Evolutionary conservation across 495 filamentous ascomycete genomes (phyloP).

Genomic region (Penicillium bovifimosum): DNA sequence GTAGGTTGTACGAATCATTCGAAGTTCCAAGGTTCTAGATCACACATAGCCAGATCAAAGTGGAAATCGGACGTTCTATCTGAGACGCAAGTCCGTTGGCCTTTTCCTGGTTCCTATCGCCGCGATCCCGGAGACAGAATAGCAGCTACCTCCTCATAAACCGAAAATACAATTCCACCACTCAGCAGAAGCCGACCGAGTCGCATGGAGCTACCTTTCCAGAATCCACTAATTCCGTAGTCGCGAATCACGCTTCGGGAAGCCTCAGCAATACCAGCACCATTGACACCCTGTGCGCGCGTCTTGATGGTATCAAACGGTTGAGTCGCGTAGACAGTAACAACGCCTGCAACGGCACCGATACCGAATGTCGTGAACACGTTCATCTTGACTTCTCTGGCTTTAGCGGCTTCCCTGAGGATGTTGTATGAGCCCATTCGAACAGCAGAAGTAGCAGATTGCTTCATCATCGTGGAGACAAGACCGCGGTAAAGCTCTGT

Average conservation of each 20-base stretch:
- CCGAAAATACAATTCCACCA: slow-evolving; percentile 61
- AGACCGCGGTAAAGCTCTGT: slow-evolving; percentile 56
- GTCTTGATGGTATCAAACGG: slow-evolving; percentile 68
- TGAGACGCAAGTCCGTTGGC: too few relatives aligned
- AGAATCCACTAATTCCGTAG: slow-evolving; percentile 55
- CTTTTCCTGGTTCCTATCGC: neutral
- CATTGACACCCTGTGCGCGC: slow-evolving; percentile 49
- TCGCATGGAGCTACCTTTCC: slow-evolving; percentile 64
- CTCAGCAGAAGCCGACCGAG: slow-evolving; percentile 56
- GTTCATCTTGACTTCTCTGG: slow-evolving; percentile 34
- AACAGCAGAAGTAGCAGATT: slow-evolving; percentile 57
- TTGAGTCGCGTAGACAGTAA: slow-evolving; percentile 59
- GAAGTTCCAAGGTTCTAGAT: too few relatives aligned
- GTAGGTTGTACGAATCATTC: too few relatives aligned
- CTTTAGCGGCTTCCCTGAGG: slow-evolving; percentile 54
- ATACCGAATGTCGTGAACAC: slow-evolving; percentile 54
- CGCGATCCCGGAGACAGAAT: slow-evolving; percentile 8
- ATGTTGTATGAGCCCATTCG: slow-evolving; percentile 65
- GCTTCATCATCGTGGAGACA: slow-evolving; percentile 60
- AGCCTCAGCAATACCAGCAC: slow-evolving; percentile 48
- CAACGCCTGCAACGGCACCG: slow-evolving; percentile 52
- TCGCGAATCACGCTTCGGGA: slow-evolving; percentile 46
- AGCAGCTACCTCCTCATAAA: slow-evolving; percentile 51
- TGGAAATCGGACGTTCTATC: too few relatives aligned
- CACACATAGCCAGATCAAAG: too few relatives aligned